Base-by-base conservation (phyloP, 179 eudicot species). In the Spergularia azorica region DNA sequence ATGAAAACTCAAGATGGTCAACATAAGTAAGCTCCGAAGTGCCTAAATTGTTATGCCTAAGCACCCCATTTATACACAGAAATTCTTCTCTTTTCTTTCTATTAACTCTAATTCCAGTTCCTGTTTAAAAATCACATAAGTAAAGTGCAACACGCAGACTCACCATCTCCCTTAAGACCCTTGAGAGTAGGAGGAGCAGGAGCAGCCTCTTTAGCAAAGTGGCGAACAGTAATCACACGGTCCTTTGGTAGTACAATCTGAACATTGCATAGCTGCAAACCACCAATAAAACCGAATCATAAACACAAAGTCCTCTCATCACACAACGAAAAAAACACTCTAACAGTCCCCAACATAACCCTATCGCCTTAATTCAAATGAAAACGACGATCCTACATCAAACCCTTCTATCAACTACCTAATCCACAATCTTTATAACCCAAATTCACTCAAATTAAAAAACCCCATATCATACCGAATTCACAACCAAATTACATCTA, bases 121-220 rank as follows among this genome's bases (percentile, higher is more conserved):
- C 18, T 15, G 3, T 54, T 15, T 26, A 8, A 1, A 39, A 12
- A 71, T 38, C 15, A 17, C 46, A 36, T 9, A 18, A 39, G 6
- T 14, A 38, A 12, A 70, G 60, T 14, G 39, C 36, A 54, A 67
- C 41, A 58, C 6, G 79, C 8, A 17, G 32, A 86, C 97, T 82
- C 69, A 95, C 99, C 97, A 84, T 95, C 99, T 75, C 98, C 99
- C 87, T 95, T 93, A 18, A 88, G 90, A 41, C 85, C 85, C 26
- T 83, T 63, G 63, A 74, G 71, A 76, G 82, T 64, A 20, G 90
- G 92, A 67, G 77, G 64, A 72, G 83, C 70, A n/a, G 89, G 91
- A 83, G 89, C 80, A 78, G 91, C 90, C 72, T 77, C 90, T 75
- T 87, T 89, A 57, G 97, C 90, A 85, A 85, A 91, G 82, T 76